Percentiles rank a stretch among this genome's conserved stretches.
phyloP scores from a whole-genome alignment of 129 eudicot species.

The Kitagawia praeruptora region DNA sequence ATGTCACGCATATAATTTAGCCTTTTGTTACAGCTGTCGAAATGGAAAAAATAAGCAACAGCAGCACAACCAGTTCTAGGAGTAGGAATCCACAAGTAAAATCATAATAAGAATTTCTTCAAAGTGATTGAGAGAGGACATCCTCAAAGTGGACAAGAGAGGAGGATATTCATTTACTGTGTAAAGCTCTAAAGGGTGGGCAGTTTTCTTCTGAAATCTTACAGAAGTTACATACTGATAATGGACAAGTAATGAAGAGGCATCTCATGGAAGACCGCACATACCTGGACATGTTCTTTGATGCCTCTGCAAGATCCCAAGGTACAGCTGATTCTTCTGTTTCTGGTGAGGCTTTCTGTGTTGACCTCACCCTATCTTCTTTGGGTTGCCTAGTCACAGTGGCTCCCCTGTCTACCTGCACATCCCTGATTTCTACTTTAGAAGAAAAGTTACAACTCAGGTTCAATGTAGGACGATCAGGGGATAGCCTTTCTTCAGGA shows the following conservation, averaged over 20 bases:
- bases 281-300: slow-evolving; percentile 59
- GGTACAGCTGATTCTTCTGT: slow-evolving; percentile 28
- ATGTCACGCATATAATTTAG: background rate
- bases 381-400: slow-evolving; percentile 28
- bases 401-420: slow-evolving; percentile 74
- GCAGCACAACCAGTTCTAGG: background rate
- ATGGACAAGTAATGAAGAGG: background rate
- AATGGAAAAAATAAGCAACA: background rate
- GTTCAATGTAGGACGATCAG: slow-evolving; percentile 20
- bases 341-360: slow-evolving; percentile 26
- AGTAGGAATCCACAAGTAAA: background rate
- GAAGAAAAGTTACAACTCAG: slow-evolving; percentile 17
- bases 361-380: slow-evolving; percentile 27
- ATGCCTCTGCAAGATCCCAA: slow-evolving; percentile 41
- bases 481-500: slow-evolving; percentile 34
- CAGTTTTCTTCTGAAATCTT: background rate
- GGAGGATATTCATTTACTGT: background rate
- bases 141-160: background rate
- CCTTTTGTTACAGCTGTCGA: background rate
- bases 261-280: background rate
- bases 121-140: background rate
- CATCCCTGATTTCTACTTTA: slow-evolving; percentile 67
- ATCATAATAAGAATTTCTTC: background rate
- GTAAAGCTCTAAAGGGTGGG: background rate
- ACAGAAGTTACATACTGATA: background rate